Conservation (phyloP, 169 alveolate species). For the Cryptosporidium felis region DNA sequence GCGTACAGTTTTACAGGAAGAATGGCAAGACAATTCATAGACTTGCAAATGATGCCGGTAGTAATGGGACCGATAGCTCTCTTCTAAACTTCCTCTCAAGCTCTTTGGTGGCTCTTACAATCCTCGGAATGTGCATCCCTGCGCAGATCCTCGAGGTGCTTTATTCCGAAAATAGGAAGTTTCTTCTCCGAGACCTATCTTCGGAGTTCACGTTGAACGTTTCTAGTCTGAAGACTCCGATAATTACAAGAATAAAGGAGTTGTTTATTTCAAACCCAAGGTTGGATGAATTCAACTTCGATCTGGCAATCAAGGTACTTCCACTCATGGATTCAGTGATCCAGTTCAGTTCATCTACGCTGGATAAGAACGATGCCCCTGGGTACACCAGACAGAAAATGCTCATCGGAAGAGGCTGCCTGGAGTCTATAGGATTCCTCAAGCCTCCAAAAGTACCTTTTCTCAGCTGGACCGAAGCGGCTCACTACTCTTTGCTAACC, state of each 20-base stretch:
- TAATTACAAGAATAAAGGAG: conserved; percentile 41
- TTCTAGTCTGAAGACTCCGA: conserved; percentile 1
- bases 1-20: conserved; percentile 36
- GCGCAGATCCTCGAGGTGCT: conserved; percentile 23
- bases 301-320: neutral
- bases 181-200: neutral
- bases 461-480: conserved; percentile 32
- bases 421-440: conserved; percentile 6
- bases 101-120: conserved; percentile 36
- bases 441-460: conserved; percentile 39
- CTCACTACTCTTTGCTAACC: neutral
- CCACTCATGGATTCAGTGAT: conserved; percentile 33
- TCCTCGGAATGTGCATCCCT: conserved; percentile 30
- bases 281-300: conserved; percentile 12
- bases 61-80: neutral
- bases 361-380: conserved; percentile 19
- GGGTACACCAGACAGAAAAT: neutral
- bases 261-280: neutral
- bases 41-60: conserved; percentile 12
- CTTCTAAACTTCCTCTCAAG: conserved; percentile 12
- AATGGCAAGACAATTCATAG: conserved; percentile 35
- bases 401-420: neutral
- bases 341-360: neutral
- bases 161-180: conserved; percentile 15
- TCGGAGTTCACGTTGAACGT: conserved; percentile 33